Evolutionary conservation across 805 yeast genomes (phyloP), one percentile per base, ranked within the genome.

Genomic region (Metschnikowia proteae): DNA sequence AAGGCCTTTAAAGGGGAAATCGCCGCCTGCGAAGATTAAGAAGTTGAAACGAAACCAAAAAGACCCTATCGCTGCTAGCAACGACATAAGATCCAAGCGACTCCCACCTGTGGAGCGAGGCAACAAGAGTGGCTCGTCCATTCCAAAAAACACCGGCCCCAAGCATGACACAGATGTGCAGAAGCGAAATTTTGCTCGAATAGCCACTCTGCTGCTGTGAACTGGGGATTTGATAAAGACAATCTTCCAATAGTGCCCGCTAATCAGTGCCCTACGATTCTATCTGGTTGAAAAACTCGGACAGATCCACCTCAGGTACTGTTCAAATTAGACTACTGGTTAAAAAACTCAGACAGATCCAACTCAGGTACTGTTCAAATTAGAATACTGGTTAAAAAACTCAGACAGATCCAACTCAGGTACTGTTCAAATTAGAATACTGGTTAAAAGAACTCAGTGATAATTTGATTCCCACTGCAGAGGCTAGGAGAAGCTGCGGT

Each of bases 121-220:
- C 9, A 49, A 63, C 45, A 79, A 76, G 0, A 59, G 70, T 13
- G 74, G 68, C 54, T 74, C 81, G 3, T 65, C 69, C 5, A 9
- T 73, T 75, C 10, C 73, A 6, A 74, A 76, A 47, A 71, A 71
- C 33, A 65, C 72, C 4, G 65, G 69, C 5, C 62, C 76, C 22
- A 63, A 67, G n/a, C 13, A 27, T 13, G 44, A 41, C 30, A n/a
- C 76, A 1, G 61, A 60, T 4, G 64, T 71, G 49, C 64, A 65
- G 45, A 63, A 28, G 8, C 41, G 58, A 34, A 72, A 73, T 5
- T 49, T 68, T 6, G 54, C 67, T 10, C 63, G 74, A 9, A 64
- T 73, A 39, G 70, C 80, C 50, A 78, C 71, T 39, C 41, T 45
- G 44, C 39, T 52, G 6, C 46, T 56, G 9, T 46, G 43, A 31